These are phyloP conservation scores for Capronia epimyces DNA, from an alignment of 2,329 filamentous ascomycete species.

Conservation along the genomic window DNA sequence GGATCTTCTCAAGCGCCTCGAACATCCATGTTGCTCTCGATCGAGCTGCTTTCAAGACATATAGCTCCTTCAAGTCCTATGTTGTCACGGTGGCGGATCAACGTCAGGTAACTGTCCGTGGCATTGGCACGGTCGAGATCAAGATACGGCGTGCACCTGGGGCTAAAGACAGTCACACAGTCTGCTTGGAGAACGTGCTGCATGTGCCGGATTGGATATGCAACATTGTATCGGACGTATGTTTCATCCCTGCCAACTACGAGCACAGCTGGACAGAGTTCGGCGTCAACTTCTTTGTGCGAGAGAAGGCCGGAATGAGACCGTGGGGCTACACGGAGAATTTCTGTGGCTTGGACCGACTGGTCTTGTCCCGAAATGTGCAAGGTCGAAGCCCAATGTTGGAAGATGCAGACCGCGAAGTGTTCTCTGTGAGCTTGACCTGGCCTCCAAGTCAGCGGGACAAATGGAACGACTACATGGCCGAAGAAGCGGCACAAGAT, in stretches of 20 bases:
- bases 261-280: constrained; percentile 28
- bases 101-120: constrained; percentile 29
- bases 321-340: constrained; percentile 29
- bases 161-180: constrained; percentile 26
- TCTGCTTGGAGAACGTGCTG: constrained; percentile 34
- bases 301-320: constrained; percentile 16
- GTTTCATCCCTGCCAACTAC: constrained; percentile 19
- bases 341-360: constrained; percentile 28
- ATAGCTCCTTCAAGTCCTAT: constrained; percentile 30
- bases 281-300: constrained; percentile 26
- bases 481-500: constrained; percentile 7
- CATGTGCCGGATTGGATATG: constrained; percentile 36
- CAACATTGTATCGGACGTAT: constrained; percentile 30
- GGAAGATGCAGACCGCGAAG: constrained; percentile 28
- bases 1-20: constrained; percentile 29
- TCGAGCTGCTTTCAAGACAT: constrained; percentile 32
- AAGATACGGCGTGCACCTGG: constrained; percentile 27
- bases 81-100: constrained; percentile 27
- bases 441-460: constrained; percentile 28
- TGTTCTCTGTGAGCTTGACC: constrained; percentile 28
- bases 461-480: constrained; percentile 20
- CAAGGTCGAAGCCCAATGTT: constrained; percentile 28
- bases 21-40: constrained; percentile 36
- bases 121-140: constrained; percentile 34
- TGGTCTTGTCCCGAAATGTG: constrained; percentile 22